A percentile compares a stretch with the other conserved stretches of the same genome.
phyloP scores from a whole-genome alignment of 148 eudicot genomes.

The Drosera capensis region DNA sequence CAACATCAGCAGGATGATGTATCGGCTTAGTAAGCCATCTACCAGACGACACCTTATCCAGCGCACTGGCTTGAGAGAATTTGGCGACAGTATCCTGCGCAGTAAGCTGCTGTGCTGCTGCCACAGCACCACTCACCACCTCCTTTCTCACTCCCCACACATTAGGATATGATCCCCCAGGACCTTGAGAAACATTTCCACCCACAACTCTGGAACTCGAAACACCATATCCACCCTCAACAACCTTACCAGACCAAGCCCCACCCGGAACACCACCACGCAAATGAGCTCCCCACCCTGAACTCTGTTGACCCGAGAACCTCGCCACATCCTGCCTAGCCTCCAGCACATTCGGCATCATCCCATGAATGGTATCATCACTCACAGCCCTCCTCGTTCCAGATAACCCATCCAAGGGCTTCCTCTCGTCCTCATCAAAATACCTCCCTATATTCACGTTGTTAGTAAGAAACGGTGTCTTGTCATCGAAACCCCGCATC shows the following conservation, averaged over 20 bases:
- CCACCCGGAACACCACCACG: conserved; percentile 17
- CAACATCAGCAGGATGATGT: conserved; percentile 41
- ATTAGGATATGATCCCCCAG: conserved; percentile 33
- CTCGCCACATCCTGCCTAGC: conserved; percentile 24
- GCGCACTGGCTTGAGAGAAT: conserved; percentile 87
- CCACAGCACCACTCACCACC: conserved; percentile 19
- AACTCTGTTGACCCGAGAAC: conserved; percentile 15
- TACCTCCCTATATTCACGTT: conserved; percentile 54
- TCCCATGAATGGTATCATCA: conserved; percentile 43
- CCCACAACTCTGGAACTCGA: conserved; percentile 13
- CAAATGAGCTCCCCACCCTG: conserved; percentile 14
- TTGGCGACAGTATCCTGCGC: conserved; percentile 48
- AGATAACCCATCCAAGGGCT: conserved; percentile 62
- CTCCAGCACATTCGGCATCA: conserved; percentile 24
- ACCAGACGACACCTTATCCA: conserved; percentile 85
- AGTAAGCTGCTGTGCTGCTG: conserved; percentile 19
- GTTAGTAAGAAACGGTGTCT: conserved; percentile 41
- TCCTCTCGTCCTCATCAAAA: conserved; percentile 92
- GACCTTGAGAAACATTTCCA: conserved; percentile 6
- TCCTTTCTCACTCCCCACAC: conserved; percentile 74
- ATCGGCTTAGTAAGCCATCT: conserved; percentile 67
- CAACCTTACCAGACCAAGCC: conserved; percentile 42
- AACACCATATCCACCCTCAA: conserved; percentile 16
- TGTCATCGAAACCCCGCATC: conserved; percentile 45
- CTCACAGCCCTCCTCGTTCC: conserved; percentile 53